phyloP scores from a whole-genome alignment of 495 filamentous ascomycete genomes.

The Podospora bellae-mahoneyi region DNA sequence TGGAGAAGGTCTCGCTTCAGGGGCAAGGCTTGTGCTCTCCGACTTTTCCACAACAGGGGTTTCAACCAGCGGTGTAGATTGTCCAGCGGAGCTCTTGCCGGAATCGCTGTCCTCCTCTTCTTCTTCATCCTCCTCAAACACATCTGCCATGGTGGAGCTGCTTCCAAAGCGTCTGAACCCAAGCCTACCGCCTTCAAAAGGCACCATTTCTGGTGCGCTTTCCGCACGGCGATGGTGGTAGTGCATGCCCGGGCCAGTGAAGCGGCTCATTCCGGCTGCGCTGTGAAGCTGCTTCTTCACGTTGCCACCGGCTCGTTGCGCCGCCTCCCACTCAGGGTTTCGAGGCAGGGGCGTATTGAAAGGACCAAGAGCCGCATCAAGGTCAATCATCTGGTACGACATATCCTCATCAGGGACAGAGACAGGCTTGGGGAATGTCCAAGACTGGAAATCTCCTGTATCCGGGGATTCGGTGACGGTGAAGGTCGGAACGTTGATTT shows the following conservation, averaged over 20 bases:
- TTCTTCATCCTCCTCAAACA: conserved; percentile 95
- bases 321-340: conserved; percentile 55
- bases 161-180: conserved; percentile 57
- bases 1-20: neutral
- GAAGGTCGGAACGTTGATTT: conserved; percentile 28
- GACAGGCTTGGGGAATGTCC: conserved; percentile 20
- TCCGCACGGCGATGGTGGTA: conserved; percentile 85
- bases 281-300: conserved; percentile 83
- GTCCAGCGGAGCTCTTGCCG: conserved; percentile 23
- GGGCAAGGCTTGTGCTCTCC: conserved; percentile 1
- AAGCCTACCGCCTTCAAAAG: conserved; percentile 68
- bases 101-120: conserved; percentile 57
- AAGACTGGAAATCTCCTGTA: conserved; percentile 23
- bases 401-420: conserved; percentile 50
- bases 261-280: conserved; percentile 70
- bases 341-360: conserved; percentile 74
- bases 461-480: conserved; percentile 28
- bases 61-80: conserved; percentile 30
- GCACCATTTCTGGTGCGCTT: conserved; percentile 84
- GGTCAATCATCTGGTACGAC: conserved; percentile 79
- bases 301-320: conserved; percentile 55
- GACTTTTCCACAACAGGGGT: conserved; percentile 20
- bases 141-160: conserved; percentile 75
- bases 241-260: conserved; percentile 77
- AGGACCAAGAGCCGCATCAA: conserved; percentile 92